phyloP scores from a whole-genome alignment of 2,329 filamentous ascomycete genomes.

The Cercospora sp. region DNA sequence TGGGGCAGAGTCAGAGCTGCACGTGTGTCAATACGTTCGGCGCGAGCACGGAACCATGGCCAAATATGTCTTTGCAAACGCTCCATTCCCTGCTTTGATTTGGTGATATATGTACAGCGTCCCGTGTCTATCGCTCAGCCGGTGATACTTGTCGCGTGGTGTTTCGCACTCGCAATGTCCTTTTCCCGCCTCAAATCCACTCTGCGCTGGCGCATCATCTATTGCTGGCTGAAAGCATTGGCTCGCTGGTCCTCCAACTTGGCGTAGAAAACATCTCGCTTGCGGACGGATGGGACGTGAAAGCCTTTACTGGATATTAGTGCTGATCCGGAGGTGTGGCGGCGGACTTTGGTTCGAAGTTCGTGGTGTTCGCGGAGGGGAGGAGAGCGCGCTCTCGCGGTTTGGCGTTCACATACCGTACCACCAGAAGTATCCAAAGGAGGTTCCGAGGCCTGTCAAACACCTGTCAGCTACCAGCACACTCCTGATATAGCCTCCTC shows the following conservation, averaged over 20 bases:
- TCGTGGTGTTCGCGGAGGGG: neutral
- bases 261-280: constrained; percentile 64
- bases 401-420: constrained; percentile 54
- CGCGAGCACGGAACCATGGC: neutral
- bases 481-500: neutral
- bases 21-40: neutral
- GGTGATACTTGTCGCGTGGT: constrained; percentile 13
- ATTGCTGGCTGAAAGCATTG: constrained; percentile 44
- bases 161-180: constrained; percentile 7
- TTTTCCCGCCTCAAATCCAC: neutral
- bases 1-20: neutral
- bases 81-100: constrained; percentile 18
- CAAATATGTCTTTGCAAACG: constrained; percentile 16
- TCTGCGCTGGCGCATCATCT: constrained; percentile 2
- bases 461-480: constrained; percentile 4
- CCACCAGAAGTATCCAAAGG: constrained; percentile 67
- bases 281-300: constrained; percentile 64
- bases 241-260: constrained; percentile 65
- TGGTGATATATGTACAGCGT: constrained; percentile 26
- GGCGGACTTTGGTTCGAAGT: neutral
- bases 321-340: constrained; percentile 8
- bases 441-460: constrained; percentile 59
- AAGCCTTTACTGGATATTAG: constrained; percentile 50
- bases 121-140: constrained; percentile 2
- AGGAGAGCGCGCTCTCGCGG: constrained; percentile 1